Percentiles rank a stretch among this genome's conserved stretches.
phyloP scores from a whole-genome alignment of 352 stramenopile genomes.

The Globisporangium echinulatum region DNA sequence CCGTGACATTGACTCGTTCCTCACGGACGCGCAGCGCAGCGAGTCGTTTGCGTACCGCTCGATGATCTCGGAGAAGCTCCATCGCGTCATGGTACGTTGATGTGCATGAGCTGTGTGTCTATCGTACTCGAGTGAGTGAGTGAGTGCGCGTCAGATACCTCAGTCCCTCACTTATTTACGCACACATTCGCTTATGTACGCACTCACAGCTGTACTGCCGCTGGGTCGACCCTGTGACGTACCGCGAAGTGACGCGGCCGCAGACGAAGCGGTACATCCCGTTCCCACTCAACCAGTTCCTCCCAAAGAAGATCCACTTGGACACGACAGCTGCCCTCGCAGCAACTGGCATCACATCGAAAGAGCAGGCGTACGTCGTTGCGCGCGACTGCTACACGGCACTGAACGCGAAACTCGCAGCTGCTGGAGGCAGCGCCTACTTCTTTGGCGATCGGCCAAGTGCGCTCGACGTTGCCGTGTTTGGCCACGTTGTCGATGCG shows the following conservation, averaged over 20 bases:
- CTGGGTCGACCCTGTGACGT: conserved; percentile 81
- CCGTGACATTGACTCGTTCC: conserved; percentile 63
- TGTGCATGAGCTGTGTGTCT: not conserved
- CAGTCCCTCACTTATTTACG: not conserved
- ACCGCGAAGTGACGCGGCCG: conserved; percentile 76
- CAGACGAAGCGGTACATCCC: conserved; percentile 77
- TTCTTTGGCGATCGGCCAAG: conserved; percentile 69
- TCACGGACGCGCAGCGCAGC: conserved; percentile 66
- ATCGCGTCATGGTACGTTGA: conserved; percentile 55
- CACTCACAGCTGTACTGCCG: conserved; percentile 52
- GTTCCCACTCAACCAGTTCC: conserved; percentile 75
- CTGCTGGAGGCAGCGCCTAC: conserved; percentile 28
- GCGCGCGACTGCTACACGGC: conserved; percentile 81
- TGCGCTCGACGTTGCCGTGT: conserved; percentile 72
- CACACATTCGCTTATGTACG: not conserved
- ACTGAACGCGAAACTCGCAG: conserved; percentile 75
- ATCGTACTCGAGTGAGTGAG: too few species aligned
- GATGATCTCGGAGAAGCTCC: conserved; percentile 80
- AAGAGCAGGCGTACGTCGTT: conserved; percentile 74
- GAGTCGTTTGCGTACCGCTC: conserved; percentile 79
- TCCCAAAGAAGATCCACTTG: conserved; percentile 84
- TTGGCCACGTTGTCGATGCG: conserved; percentile 79
- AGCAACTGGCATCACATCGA: conserved; percentile 47
- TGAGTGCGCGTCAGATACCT: too few species aligned
- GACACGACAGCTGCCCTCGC: conserved; percentile 56